Evolutionary conservation across 179 eudicot genomes (phyloP).

Genomic region (Silene vulgaris): DNA sequence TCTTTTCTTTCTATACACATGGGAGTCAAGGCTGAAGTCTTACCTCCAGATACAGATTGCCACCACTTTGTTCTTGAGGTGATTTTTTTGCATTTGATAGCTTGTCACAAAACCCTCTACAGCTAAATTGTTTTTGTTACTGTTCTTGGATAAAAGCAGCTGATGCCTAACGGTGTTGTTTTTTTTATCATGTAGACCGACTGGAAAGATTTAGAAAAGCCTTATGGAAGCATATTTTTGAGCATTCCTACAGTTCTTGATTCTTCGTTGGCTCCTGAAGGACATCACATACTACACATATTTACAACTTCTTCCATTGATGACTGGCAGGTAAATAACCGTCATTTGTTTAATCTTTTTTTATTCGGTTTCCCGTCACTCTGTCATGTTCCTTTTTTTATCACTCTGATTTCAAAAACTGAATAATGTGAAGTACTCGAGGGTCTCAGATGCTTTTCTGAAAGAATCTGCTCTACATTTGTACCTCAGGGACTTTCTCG

Average conservation of each 20-base stretch:
- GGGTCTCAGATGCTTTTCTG: background rate
- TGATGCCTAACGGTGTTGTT: conserved; percentile 1
- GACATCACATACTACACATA: conserved; percentile 86
- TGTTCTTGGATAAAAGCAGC: background rate
- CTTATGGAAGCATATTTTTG: conserved; percentile 95
- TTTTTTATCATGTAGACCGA: conserved; percentile 47
- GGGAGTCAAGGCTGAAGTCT: conserved; percentile 82
- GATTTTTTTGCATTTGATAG: background rate
- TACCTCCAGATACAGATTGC: conserved; percentile 93
- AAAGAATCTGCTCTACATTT: conserved; percentile 2
- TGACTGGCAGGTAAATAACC: conserved; percentile 74
- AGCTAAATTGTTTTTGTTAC: background rate
- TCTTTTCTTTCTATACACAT: conserved; percentile 96
- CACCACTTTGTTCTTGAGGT: conserved; percentile 99
- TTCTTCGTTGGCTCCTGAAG: conserved; percentile 83
- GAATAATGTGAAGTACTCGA: conserved; percentile 9
- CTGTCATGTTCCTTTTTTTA: too few relatives aligned
- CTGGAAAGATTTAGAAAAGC: conserved; percentile 64
- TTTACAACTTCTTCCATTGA: conserved; percentile 88
- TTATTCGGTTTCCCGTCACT: too few relatives aligned
- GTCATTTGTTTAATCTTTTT: too few relatives aligned
- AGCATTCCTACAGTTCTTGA: conserved; percentile 98
- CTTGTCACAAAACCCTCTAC: background rate
- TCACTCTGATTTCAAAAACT: background rate
- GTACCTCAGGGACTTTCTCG: conserved; percentile 59